Evolutionary conservation across 371 early-diverging fungal species (phyloP), one percentile per base, ranked within the genome.

Genomic region (Homolaphlyctis polyrhiza): DNA sequence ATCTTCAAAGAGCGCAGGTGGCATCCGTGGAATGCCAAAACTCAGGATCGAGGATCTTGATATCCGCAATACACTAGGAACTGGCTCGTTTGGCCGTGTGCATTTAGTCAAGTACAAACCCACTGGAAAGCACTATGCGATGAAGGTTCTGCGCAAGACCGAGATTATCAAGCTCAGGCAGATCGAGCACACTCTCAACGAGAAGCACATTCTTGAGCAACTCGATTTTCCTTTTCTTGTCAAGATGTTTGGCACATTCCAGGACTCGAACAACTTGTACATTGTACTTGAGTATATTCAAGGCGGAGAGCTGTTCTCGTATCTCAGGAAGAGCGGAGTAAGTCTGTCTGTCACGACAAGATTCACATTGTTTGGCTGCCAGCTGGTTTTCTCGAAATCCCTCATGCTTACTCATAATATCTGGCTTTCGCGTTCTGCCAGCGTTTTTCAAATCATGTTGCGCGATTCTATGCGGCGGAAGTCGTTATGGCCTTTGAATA

Each of bases 21-120:
- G 45, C 23, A 45, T 23, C 23, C 18, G 16, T 45, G 16, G 45
- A 23, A 45, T 18, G 45, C n/a, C n/a, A 45, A 68, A 70, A 49
- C 61, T 66, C 65, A 66, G 62, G 21, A 66, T 81, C 30, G 52
- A 62, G n/a, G 74, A 77, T 49, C 73, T 77, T 30, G 23, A 39
- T 2, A 66, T 77, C 58, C 49, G 57, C 18, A 64, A 64, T 48
- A 77, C 77, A 21, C 64, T 99, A 28, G 98, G 99, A 6, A 94
- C 96, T 0, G 99, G 99, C 1, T 93, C 97, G n/a, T 98, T 98
- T 83, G 98, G 98, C 28, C 88, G 96, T 32, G 99, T 98, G 49
- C 94, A 92, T 77, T 82, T 98, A 29, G 92, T 89, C 28, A 88
- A 84, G 63, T 80, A 83, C 35, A 66, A 64, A 27, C 76, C 79